These are phyloP conservation scores for Exserohilum rostratum DNA, from an alignment of 2,329 filamentous ascomycete species.

Conservation along the genomic window DNA sequence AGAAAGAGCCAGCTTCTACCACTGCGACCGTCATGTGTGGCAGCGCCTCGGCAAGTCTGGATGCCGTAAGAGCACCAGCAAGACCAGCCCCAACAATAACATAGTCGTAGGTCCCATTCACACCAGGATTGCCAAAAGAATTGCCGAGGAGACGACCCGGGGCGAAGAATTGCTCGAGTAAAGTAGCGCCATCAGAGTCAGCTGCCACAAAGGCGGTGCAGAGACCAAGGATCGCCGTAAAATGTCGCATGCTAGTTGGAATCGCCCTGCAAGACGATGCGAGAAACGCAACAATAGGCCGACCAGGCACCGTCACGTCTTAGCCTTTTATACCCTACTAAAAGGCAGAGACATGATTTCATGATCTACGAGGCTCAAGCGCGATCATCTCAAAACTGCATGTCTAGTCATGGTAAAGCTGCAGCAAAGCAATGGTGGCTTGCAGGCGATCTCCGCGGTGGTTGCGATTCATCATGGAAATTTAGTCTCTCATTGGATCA, in stretches of 20 bases:
- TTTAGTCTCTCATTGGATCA: neutral
- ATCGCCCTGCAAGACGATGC: neutral
- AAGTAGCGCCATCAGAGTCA: slow-evolving; percentile 3
- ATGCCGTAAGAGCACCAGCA: slow-evolving; percentile 28
- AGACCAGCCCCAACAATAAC: slow-evolving; percentile 34
- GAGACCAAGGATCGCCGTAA: neutral
- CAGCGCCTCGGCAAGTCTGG: slow-evolving; percentile 22
- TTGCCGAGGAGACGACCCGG: slow-evolving; percentile 13
- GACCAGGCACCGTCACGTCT: neutral
- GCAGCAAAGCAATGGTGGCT: neutral
- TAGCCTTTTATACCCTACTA: neutral
- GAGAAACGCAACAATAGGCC: neutral
- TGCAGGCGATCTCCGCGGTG: slow-evolving; percentile 5
- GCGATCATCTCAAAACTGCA: neutral
- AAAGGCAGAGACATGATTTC: neutral
- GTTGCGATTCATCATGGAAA: neutral
- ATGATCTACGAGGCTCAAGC: neutral
- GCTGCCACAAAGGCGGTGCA: slow-evolving; percentile 3
- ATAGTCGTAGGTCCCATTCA: slow-evolving; percentile 33
- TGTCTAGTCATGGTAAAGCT: neutral
- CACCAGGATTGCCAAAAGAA: slow-evolving; percentile 26
- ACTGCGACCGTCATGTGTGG: slow-evolving; percentile 23
- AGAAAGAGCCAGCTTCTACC: slow-evolving; percentile 36
- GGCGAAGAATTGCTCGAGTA: slow-evolving; percentile 15
- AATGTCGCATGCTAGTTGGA: neutral